These are phyloP conservation scores for Afroboletus lepidellus DNA, from an alignment of 1,284 basidiomycete species.

Conservation along the genomic window DNA sequence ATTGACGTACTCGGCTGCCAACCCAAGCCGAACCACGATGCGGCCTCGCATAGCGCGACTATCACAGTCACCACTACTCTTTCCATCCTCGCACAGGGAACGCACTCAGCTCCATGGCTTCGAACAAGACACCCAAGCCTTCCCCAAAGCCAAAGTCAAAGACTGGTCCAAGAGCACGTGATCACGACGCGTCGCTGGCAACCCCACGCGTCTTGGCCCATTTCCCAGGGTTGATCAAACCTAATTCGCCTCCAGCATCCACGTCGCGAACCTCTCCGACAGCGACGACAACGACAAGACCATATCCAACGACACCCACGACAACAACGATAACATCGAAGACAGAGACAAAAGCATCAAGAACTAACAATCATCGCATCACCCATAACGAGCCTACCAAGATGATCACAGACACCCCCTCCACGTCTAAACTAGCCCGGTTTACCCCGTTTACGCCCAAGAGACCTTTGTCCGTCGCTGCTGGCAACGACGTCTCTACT, in stretches of 20 bases:
- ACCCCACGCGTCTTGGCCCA: constrained; percentile 22
- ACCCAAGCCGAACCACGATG: constrained; percentile 3
- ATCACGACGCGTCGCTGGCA: constrained; percentile 24
- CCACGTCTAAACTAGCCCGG: constrained; percentile 33
- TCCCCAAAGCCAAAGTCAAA: background rate
- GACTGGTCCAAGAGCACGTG: constrained; percentile 15
- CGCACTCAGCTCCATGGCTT: constrained; percentile 1
- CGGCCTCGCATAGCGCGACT: constrained; percentile 8
- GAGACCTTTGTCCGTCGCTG: constrained; percentile 43
- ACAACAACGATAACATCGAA: background rate
- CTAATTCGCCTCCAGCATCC: constrained; percentile 1
- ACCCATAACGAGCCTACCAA: constrained; percentile 2
- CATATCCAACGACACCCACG: background rate
- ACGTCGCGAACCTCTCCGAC: constrained; percentile 1
- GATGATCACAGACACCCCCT: constrained; percentile 19
- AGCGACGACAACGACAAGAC: constrained; percentile 1
- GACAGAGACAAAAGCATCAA: background rate
- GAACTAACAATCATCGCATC: constrained; percentile 1
- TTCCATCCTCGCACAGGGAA: background rate
- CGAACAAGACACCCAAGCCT: constrained; percentile 1
- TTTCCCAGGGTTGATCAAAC: constrained; percentile 33
- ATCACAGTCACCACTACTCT: background rate
- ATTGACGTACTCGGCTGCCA: constrained; percentile 27
- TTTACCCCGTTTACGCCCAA: constrained; percentile 54
- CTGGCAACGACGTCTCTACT: constrained; percentile 31